Conservation (phyloP, 2,329 filamentous ascomycete genomes). For the Macroventuria anomochaeta region DNA sequence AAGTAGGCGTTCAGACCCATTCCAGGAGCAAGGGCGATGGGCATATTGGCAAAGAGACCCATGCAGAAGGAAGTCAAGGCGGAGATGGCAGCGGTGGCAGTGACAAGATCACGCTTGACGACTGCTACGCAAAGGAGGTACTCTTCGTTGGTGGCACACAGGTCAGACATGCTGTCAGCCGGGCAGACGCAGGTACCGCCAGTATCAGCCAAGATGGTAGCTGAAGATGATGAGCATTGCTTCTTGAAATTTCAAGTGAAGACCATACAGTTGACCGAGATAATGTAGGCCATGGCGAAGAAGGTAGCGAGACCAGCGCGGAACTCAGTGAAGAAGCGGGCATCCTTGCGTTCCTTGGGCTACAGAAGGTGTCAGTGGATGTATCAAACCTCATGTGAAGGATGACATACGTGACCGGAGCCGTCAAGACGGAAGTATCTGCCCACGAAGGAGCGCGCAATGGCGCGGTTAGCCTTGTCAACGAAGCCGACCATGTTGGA, state of each 20-base stretch:
- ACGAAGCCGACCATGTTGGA: constrained; percentile 42
- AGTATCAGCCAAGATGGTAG: constrained; percentile 71
- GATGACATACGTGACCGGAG: constrained; percentile 74
- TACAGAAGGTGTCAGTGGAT: constrained; percentile 46
- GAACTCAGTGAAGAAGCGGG: constrained; percentile 82
- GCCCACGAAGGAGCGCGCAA: constrained; percentile 47
- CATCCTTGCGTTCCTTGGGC: constrained; percentile 74
- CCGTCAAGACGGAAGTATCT: constrained; percentile 76
- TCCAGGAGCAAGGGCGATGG: constrained; percentile 74
- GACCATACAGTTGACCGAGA: constrained; percentile 64
- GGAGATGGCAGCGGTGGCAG: constrained; percentile 82
- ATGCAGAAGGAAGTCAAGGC: constrained; percentile 82
- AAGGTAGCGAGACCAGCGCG: constrained; percentile 79
- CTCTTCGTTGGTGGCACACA: constrained; percentile 62
- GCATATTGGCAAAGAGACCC: constrained; percentile 82
- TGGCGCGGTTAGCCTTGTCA: constrained; percentile 42
- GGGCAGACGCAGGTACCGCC: constrained; percentile 78
- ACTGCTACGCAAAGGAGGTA: constrained; percentile 68
- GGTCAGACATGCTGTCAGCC: constrained; percentile 53
- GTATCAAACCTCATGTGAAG: neutral
- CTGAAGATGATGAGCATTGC: constrained; percentile 22
- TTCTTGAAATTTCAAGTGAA: constrained; percentile 5
- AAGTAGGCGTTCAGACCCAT: constrained; percentile 91
- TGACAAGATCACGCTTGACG: constrained; percentile 80
- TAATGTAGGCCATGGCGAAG: constrained; percentile 63